These are phyloP conservation scores for Prunella vulgaris DNA, from an alignment of 257 asterid species.

Conservation along the genomic window DNA sequence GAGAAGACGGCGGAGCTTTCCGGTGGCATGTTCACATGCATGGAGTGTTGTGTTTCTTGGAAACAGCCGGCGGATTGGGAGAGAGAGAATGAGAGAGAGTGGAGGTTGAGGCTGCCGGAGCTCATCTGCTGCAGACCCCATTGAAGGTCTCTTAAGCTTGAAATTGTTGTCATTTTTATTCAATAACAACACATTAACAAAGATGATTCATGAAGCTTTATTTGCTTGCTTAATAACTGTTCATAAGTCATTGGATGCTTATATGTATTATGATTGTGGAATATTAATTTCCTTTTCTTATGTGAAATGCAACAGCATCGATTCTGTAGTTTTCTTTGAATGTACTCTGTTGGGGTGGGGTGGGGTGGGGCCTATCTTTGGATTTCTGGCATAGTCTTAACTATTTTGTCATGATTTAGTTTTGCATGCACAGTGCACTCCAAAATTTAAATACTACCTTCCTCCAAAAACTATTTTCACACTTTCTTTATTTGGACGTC, in stretches of 20 bases:
- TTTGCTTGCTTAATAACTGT: not conserved
- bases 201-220: not conserved
- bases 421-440: too few species aligned
- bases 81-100: constrained; percentile 50
- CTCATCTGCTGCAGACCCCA: constrained; percentile 42
- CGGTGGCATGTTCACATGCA: constrained; percentile 41
- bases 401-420: too few species aligned
- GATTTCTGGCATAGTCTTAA: too few species aligned
- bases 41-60: constrained; percentile 61
- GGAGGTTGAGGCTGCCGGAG: constrained; percentile 39
- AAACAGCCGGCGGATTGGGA: constrained; percentile 39
- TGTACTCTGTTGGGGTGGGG: not conserved
- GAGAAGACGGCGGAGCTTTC: constrained; percentile 31
- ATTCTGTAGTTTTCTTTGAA: constrained; percentile 13
- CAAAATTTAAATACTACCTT: too few species aligned
- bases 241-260: too few species aligned
- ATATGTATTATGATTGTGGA: not conserved
- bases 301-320: not conserved
- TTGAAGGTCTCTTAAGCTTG: constrained; percentile 42
- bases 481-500: too few species aligned
- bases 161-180: constrained; percentile 27
- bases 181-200: not conserved
- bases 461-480: too few species aligned
- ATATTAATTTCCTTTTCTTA: not conserved
- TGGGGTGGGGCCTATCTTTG: too few species aligned